Evolutionary conservation across 305 asterid genomes (phyloP), one percentile per base, ranked within the genome.

Genomic region (Nicotiana rustica): DNA sequence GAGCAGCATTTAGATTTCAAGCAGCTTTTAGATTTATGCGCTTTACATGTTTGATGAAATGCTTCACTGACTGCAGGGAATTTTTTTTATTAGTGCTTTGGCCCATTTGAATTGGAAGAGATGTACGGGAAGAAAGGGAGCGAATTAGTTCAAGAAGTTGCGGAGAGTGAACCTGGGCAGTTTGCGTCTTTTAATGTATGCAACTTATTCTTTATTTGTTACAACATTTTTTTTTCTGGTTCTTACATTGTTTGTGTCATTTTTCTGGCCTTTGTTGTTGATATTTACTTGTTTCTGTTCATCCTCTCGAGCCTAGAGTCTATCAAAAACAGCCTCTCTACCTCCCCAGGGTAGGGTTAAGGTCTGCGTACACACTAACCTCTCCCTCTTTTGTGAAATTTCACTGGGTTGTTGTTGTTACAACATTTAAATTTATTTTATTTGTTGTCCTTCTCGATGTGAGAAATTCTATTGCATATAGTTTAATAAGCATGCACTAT

Each of bases 71-170:
- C 65, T 85, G 86, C 87, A 87, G 85, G 47, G 4, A 70, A 47
- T 47, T 41, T 52, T 52, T 31, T 67, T 81, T 7, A 64, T 35
- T 1, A 52, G 71, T 17, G 29, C 57, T 57, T 35, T 49, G 73
- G 77, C 67, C 79, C 76, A 19, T 73, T 10, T 69, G 68, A 65
- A 79, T 82, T 78, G 29, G 64, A 82, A 83, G 85, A 84, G 35
- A 93, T 95, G 97, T 92, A 92, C 14, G 97, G 89, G 77, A 92
- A 88, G 86, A 94, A 90, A 83, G 97, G 91, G 75, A 87, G 91
- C 17, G 97, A 91, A 71, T 85, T 95, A 84, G 92, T 92, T 77
- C 92, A 87, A 84, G 98, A 95, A 88, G 84, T 93, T 19, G 93
- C 91, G 1, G 89, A 91, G 60, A 61, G 89, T 67, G 96, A 93